Base-by-base conservation (phyloP, 2,329 filamentous ascomycete genomes). In the Epichloe uncinata region DNA sequence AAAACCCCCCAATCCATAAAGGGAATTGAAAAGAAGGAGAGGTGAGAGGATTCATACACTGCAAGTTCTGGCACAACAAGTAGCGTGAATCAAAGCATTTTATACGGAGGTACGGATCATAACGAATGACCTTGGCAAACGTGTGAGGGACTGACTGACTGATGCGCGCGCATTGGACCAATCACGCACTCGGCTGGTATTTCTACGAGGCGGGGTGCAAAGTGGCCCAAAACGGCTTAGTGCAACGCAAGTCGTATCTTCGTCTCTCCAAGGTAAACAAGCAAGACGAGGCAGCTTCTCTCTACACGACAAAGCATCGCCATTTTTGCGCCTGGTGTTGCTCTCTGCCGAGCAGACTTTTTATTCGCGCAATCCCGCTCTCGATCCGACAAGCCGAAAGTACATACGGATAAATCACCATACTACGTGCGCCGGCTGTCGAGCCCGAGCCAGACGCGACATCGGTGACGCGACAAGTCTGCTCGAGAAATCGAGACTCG, bases 261-360 rank as follows among this genome's bases (percentile, higher is more conserved):
- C 38, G 47, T 46, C 50, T 34, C 34, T 49, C 42, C 16, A 26
- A 53, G 49, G 52, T 56, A 56, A 56, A 56, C 54, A 56, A 55
- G 50, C 54, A 56, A 55, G 50, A 52, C 41, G 45, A 50, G 47
- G 44, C 49, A 49, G 38, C 44, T 45, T 49, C 45, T 26, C 33
- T 51, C 49, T 49, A 50, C 53, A 51, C 41, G 47, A 41, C 48
- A 35, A 47, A 43, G 26, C 13, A 53, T 53, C 47, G 41, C 34
- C 44, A 50, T 43, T 51, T 40, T 34, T 34, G 37, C 47, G 51
- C 42, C 49, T 22, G 37, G 41, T 12, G 36, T 33, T 37, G 36
- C 30, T 26, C 30, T 13, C 36, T 20, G 30, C 33, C 22, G 46
- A 41, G 43, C 42, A 30, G 20, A 13, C 30, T 34, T 9, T 13